phyloP scores from a whole-genome alignment of 805 yeast genomes.

The Starmerella davenportii region DNA sequence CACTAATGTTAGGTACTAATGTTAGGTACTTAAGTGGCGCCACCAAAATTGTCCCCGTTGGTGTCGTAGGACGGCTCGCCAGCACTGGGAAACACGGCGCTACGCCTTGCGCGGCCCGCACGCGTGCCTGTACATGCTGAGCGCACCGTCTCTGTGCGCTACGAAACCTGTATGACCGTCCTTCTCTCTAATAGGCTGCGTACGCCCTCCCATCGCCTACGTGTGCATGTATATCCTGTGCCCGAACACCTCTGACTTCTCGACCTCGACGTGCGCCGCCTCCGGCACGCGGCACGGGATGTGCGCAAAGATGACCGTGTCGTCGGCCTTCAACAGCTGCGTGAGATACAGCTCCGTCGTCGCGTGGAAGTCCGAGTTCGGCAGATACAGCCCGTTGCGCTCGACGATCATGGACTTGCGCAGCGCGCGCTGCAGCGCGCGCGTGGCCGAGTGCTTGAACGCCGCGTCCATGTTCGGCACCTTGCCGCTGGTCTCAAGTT shows the following conservation, averaged over 20 bases:
- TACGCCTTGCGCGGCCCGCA: too few relatives aligned
- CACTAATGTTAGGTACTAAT: too few relatives aligned
- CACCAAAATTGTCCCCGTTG: too few relatives aligned
- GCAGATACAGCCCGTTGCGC: constrained; percentile 19
- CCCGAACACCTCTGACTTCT: constrained; percentile 24
- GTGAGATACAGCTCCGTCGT: constrained; percentile 21
- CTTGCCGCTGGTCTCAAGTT: constrained; percentile 15
- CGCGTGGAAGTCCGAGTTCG: constrained; percentile 21
- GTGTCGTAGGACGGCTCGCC: too few relatives aligned
- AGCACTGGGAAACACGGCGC: too few relatives aligned
- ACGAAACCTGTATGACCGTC: too few relatives aligned
- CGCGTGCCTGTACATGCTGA: too few relatives aligned
- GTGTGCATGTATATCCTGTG: constrained; percentile 19
- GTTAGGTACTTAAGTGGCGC: too few relatives aligned
- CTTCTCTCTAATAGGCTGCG: too few relatives aligned
- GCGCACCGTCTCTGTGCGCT: too few relatives aligned
- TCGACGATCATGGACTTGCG: constrained; percentile 22
- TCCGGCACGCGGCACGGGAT: constrained; percentile 24
- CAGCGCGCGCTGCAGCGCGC: constrained; percentile 25
- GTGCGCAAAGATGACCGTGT: constrained; percentile 22
- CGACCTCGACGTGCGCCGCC: constrained; percentile 15
- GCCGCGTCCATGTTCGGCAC: constrained; percentile 19
- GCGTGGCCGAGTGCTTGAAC: constrained; percentile 23
- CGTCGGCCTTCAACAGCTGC: constrained; percentile 22
- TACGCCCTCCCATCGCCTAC: too few relatives aligned